These are phyloP conservation scores for Maudiozyma bulderi DNA, from an alignment of 805 yeast species.

Conservation along the genomic window DNA sequence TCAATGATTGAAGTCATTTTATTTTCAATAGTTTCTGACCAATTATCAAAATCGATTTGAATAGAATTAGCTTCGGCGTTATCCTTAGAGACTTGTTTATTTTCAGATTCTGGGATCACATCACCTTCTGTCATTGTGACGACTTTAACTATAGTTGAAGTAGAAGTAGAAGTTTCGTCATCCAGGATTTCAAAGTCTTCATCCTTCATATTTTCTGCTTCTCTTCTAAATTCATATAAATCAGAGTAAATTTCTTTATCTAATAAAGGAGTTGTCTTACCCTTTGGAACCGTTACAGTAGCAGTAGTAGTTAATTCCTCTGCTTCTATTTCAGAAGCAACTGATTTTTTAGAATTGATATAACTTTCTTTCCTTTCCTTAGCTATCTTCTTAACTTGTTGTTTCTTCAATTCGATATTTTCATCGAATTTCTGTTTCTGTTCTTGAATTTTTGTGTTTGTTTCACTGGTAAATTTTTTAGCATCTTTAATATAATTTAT, in stretches of 20 bases:
- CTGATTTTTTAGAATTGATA: not conserved
- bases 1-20: constrained; percentile 32
- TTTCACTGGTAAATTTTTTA: not conserved
- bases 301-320: not conserved
- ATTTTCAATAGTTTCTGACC: constrained; percentile 30
- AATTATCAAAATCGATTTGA: constrained; percentile 30
- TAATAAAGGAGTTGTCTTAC: not conserved
- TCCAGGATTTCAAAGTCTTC: constrained; percentile 3
- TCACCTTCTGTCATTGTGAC: constrained; percentile 1
- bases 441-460: not conserved
- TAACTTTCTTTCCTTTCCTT: not conserved
- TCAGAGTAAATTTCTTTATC: not conserved
- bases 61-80: constrained; percentile 18
- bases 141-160: constrained; percentile 6
- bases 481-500: not conserved
- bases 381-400: not conserved
- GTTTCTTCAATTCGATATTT: not conserved
- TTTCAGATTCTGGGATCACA: not conserved
- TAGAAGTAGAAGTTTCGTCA: constrained; percentile 2
- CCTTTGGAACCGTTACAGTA: not conserved
- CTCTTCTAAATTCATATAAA: not conserved
- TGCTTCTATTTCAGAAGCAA: not conserved
- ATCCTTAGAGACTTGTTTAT: constrained; percentile 2
- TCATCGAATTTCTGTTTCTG: not conserved
- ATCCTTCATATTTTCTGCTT: not conserved